These are phyloP conservation scores for Rhododendron kiyosumense DNA, from an alignment of 148 eudicot genomes.

Conservation along the genomic window DNA sequence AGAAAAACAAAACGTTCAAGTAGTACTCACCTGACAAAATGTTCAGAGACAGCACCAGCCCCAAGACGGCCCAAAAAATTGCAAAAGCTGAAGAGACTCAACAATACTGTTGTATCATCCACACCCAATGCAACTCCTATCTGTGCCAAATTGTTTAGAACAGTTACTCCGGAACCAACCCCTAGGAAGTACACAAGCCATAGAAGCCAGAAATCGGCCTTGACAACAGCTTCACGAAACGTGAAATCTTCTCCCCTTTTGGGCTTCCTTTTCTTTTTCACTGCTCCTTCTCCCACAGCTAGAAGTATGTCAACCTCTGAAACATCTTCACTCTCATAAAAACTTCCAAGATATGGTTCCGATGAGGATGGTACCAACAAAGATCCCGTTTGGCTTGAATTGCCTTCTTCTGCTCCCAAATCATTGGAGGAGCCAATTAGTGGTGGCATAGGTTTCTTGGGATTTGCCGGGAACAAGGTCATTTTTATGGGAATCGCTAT, in stretches of 20 bases:
- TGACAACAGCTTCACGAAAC: conserved; percentile 63
- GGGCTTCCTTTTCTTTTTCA: conserved; percentile 72
- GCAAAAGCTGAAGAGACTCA: conserved; percentile 69
- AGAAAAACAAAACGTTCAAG: neutral
- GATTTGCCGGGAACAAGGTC: conserved; percentile 61
- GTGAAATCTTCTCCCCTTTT: conserved; percentile 86
- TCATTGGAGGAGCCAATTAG: conserved; percentile 36
- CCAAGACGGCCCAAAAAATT: conserved; percentile 85
- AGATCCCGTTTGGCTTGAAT: conserved; percentile 27
- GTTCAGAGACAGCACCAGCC: conserved; percentile 78
- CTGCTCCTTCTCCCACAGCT: conserved; percentile 82
- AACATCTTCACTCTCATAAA: conserved; percentile 43
- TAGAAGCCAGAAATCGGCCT: conserved; percentile 96
- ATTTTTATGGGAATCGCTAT: conserved; percentile 80
- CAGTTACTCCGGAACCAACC: conserved; percentile 81
- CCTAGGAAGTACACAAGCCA: conserved; percentile 81
- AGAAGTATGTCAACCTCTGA: conserved; percentile 67
- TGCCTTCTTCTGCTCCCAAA: conserved; percentile 21
- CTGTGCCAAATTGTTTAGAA: conserved; percentile 85
- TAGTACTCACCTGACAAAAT: conserved; percentile 55
- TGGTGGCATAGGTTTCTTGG: conserved; percentile 22
- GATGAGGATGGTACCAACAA: conserved; percentile 44
- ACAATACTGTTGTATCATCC: conserved; percentile 58
- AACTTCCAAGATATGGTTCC: conserved; percentile 31
- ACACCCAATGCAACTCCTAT: conserved; percentile 64